Evolutionary conservation across 169 alveolate species (phyloP).

Genomic region (Perkinsus marinus): DNA sequence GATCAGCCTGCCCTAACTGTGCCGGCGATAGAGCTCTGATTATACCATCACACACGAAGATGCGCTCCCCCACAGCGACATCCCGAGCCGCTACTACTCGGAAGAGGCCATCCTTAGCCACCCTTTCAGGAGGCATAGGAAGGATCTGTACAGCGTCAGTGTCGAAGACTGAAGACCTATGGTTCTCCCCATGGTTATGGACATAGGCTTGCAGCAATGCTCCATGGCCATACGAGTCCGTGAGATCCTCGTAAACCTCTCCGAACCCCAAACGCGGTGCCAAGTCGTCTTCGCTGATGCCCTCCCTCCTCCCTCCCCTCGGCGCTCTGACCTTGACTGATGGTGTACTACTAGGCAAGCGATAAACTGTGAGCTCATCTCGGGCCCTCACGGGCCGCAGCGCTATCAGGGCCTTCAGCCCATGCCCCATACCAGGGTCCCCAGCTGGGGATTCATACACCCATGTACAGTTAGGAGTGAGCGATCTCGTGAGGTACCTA

Average conservation of each 20-base stretch:
- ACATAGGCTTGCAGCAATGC: not conserved
- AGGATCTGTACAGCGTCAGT: not conserved
- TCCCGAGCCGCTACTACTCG: not conserved
- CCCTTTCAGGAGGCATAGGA: not conserved
- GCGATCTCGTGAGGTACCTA: not conserved
- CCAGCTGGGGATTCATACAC: not conserved
- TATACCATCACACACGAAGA: not conserved
- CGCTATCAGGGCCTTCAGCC: not conserved
- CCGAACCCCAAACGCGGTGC: not conserved
- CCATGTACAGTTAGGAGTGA: not conserved
- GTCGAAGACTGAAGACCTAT: not conserved
- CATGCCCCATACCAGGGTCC: not conserved
- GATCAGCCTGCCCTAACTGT: not conserved
- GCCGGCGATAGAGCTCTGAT: not conserved
- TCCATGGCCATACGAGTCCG: not conserved
- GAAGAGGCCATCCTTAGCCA: not conserved
- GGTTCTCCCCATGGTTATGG: not conserved
- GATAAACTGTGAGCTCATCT: not conserved
- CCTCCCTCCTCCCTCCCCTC: not conserved
- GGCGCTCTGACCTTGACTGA: not conserved
- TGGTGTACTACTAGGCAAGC: not conserved
- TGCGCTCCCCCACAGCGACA: not conserved
- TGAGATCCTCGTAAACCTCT: not conserved
- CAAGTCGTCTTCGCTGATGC: not conserved
- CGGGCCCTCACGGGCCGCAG: not conserved